Percentiles rank a stretch among this genome's conserved stretches.
Conservation (phyloP, 495 filamentous ascomycete species). For the Hyaloscypha hepaticicola region DNA sequence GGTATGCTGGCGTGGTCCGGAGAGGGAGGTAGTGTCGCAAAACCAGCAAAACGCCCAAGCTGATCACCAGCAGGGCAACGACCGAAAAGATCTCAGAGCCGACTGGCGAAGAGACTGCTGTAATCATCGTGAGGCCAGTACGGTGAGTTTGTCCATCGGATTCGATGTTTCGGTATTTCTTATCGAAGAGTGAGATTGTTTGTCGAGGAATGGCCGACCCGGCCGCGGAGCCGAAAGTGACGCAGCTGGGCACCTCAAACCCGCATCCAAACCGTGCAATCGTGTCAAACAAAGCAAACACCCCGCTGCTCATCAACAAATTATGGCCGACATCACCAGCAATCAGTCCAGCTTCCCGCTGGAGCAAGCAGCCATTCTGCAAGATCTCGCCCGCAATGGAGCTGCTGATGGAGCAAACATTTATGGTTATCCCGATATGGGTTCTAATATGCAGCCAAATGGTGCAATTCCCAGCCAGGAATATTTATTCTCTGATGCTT, state of each 20-base stretch:
- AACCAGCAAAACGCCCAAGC: constrained; percentile 73
- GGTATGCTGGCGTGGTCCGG: constrained; percentile 84
- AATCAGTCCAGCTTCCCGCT: constrained; percentile 15
- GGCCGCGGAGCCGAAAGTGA: background rate
- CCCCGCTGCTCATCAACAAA: background rate
- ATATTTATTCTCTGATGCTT: constrained; percentile 15
- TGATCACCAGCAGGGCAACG: constrained; percentile 68
- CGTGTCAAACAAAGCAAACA: constrained; percentile 13
- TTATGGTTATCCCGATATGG: constrained; percentile 17
- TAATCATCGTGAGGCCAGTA: constrained; percentile 30
- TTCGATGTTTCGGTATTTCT: background rate
- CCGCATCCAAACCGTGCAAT: background rate
- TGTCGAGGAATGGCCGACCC: background rate
- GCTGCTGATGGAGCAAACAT: constrained; percentile 10
- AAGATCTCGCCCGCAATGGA: constrained; percentile 21
- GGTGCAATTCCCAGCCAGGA: constrained; percentile 2
- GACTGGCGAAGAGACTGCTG: constrained; percentile 42
- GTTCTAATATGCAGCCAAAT: constrained; percentile 19
- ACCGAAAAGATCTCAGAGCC: constrained; percentile 75
- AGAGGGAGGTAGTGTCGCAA: constrained; percentile 86
- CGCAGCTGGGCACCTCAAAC: background rate
- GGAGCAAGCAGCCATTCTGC: constrained; percentile 23
- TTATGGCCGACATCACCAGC: constrained; percentile 4
- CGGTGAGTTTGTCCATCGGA: constrained; percentile 11
- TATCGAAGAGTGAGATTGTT: background rate